Evolutionary conservation across 805 yeast genomes (phyloP), one percentile per base, ranked within the genome.

Genomic region (Metahyphopichia silvanorum): DNA sequence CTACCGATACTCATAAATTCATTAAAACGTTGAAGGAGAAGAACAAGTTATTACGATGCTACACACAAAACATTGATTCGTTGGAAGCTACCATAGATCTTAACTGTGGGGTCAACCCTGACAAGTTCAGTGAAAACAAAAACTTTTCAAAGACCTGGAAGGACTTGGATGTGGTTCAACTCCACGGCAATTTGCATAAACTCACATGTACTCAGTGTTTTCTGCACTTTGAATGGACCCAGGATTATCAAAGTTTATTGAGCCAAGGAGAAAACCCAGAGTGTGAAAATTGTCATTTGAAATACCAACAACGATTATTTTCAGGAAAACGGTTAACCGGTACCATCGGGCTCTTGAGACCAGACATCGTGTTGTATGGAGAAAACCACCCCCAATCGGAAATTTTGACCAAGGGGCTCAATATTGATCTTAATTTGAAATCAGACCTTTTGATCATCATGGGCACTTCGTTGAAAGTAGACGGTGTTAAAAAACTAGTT

Each of bases 11-110:
- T 1, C 98, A 91, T 56, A 66, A 69, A 40, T 86, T 91, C 49
- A 79, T 91, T 25, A 70, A 68, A 34, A 69, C 66, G 26, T 56
- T 82, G 34, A 77, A 75, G 47, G 78, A 71, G 34, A 75, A 75
- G 51, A 77, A 73, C 39, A 82, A 82, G 57, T 69, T 89, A 27
- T 55, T 88, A 30, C 66, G 95, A 37, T 87, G 97, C 60, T 91
- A 91, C 55, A 91, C 98, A 1, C 98, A 93, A 51, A 91, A 91
- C 53, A 91, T 91, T 38, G 98, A 91, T 56, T 89, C 95, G 0
- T 64, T 91, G 21, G 98, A 91, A 51, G 63, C 77, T 30, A 62
- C 66, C 29, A 68, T 82, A 16, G 82, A 86, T 15, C 62, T 89
- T 35, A 69, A 67, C 23, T 66, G 81, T 30, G 88, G 89, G 2